phyloP scores from a whole-genome alignment of 148 eudicot genomes.

The Chenopodium suecicum region DNA sequence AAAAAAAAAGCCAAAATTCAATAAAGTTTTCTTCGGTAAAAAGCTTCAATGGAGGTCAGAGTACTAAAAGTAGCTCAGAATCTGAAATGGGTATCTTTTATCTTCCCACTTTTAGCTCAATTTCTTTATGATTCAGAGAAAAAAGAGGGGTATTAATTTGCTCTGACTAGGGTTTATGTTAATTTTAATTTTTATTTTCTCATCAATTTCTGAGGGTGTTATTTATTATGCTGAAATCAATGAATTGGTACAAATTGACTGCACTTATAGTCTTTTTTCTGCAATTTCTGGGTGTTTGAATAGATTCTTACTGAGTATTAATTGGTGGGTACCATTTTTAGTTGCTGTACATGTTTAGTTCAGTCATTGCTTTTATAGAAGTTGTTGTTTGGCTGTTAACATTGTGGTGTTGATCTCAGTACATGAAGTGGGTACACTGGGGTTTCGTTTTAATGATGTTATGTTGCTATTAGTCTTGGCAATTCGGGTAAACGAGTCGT shows the following conservation, averaged over 20 bases:
- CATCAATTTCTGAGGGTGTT: conserved; percentile 11
- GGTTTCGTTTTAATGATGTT: conserved; percentile 34
- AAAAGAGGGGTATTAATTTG: conserved; percentile 6
- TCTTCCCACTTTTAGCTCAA: conserved; percentile 40
- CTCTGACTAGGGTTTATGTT: conserved; percentile 57
- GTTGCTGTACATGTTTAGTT: conserved; percentile 20
- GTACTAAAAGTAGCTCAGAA: conserved; percentile 50
- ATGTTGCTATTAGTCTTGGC: conserved; percentile 28
- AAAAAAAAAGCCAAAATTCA: conserved; percentile 32
- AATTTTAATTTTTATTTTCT: not conserved
- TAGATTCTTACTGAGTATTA: conserved; percentile 38
- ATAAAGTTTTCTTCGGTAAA: conserved; percentile 39
- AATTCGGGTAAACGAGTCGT: too few relatives aligned
- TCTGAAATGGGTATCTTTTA: conserved; percentile 72
- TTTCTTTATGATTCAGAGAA: conserved; percentile 34
- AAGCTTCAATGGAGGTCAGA: conserved; percentile 45
- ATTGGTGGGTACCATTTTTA: conserved; percentile 6
- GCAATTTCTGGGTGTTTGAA: conserved; percentile 36
- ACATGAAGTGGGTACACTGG: conserved; percentile 32
- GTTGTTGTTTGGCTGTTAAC: conserved; percentile 24
- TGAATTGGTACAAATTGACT: conserved; percentile 45
- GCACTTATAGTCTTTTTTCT: conserved; percentile 31
- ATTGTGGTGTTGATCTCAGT: conserved; percentile 31
- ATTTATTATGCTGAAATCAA: conserved; percentile 61
- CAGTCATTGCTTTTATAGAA: conserved; percentile 32